Evolutionary conservation across 768 basidiomycete genomes (phyloP), one percentile per base, ranked within the genome.

Genomic region (Boletellus sp.): DNA sequence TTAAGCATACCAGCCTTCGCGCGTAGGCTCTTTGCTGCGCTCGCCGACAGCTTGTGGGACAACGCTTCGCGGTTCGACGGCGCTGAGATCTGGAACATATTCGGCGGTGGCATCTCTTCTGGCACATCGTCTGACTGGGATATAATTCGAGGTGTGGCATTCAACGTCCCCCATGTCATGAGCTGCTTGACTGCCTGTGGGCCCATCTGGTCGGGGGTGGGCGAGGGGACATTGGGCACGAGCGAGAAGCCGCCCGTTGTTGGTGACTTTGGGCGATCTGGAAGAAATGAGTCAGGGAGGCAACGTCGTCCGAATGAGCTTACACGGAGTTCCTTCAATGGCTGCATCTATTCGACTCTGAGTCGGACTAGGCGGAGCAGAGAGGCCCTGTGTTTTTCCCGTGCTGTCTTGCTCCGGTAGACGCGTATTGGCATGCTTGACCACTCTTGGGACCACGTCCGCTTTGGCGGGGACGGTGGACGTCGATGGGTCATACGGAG

Each of bases 101-200:
- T 75, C 6, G 79, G 74, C 15, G 73, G 68, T 8, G 42, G 71
- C 55, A 57, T 60, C 70, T 57, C 63, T 47, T 78, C 77, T 3
- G 70, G 65, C 4, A 77, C 71, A 56, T 87, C 79, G 32, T 83
- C 78, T 10, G 77, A 70, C 58, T 78, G 74, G 11, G 83, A 82
- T 55, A 98, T 78, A 5, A 96, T 78, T 46, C 95, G 85, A 3
- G 96, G 96, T 9, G 96, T 98, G 15, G 90, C 86, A 55, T 85
- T 83, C 20, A 98, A 75, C 12, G 92, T 94, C 2, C 96, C 96
- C 93, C 92, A 94, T 12, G 96, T 99, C 87, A 98, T 93, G 15
- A 99, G 79, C 57, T 97, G 86, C 61, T 93, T 92, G 45, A 98
- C 77, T 1, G 90, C 88, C 5, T 76, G 72, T 2, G 93, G 81